Conservation (phyloP, 192 early-diverging fungal species). For the Entomortierella chlamydospora region DNA sequence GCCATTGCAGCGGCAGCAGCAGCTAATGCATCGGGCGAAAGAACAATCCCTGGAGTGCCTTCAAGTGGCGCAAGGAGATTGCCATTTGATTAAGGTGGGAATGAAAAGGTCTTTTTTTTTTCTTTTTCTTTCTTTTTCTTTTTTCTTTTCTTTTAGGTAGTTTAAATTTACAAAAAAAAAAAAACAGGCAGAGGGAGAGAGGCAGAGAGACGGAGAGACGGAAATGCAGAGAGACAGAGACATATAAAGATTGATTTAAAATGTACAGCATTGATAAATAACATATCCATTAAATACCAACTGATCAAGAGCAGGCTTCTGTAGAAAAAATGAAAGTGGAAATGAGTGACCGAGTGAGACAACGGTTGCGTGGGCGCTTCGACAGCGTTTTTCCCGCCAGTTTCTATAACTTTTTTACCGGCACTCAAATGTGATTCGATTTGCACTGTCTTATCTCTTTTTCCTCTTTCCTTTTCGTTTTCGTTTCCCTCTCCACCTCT, state of each 20-base stretch:
- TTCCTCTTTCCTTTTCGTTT: neutral
- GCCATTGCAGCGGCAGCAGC: conserved; percentile 79
- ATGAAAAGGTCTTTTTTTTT: neutral
- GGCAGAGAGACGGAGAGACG: no score
- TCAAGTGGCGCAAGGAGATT: conserved; percentile 41
- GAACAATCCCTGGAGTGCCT: conserved; percentile 20
- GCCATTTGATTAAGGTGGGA: conserved; percentile 50
- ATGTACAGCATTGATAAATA: no score
- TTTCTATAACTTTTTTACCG: conserved; percentile 1
- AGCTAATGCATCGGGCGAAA: conserved; percentile 29
- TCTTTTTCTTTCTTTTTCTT: neutral
- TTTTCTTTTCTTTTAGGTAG: no score
- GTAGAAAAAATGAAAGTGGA: neutral
- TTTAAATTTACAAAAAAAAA: no score
- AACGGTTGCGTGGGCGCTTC: no score
- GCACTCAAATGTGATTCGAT: no score
- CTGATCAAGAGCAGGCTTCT: neutral
- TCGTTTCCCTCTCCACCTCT: neutral
- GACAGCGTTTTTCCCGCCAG: conserved; percentile 6
- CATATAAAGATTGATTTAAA: no score
- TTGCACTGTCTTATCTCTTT: neutral
- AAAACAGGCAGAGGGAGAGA: no score
- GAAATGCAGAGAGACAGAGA: no score
- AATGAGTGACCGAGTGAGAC: no score
- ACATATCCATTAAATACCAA: no score